Evolutionary conservation across 805 yeast species (phyloP).

Genomic region (Tetrapisispora phaffii): DNA sequence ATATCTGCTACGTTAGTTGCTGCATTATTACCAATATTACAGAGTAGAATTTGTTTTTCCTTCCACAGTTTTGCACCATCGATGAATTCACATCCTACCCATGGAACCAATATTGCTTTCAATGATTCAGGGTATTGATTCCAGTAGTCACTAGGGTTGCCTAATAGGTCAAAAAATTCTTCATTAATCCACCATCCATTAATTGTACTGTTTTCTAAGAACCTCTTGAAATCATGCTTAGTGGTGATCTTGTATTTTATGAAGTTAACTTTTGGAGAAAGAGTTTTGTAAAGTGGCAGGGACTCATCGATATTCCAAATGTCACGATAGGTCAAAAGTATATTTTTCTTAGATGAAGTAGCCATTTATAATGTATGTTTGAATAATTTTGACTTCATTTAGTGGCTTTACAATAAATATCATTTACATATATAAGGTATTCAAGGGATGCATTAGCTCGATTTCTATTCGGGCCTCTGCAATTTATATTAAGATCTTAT

Average conservation of each 20-base stretch:
- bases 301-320: slow-evolving; percentile 33
- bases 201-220: slow-evolving; percentile 35
- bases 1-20: slow-evolving; percentile 67
- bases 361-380: background rate
- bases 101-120: slow-evolving; percentile 43
- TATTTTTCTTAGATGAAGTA: slow-evolving; percentile 15
- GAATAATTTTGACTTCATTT: too few relatives aligned
- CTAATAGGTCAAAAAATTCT: slow-evolving; percentile 37
- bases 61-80: slow-evolving; percentile 36
- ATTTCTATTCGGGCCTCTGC: too few relatives aligned
- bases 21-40: slow-evolving; percentile 52
- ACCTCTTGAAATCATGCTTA: slow-evolving; percentile 33
- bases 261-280: slow-evolving; percentile 34
- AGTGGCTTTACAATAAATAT: too few relatives aligned
- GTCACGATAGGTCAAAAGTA: slow-evolving; percentile 27
- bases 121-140: slow-evolving; percentile 39
- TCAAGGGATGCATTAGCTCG: too few relatives aligned
- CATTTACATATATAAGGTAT: too few relatives aligned
- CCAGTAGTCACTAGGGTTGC: slow-evolving; percentile 38
- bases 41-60: slow-evolving; percentile 41
- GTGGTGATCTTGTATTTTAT: slow-evolving; percentile 35
- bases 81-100: slow-evolving; percentile 52
- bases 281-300: slow-evolving; percentile 35
- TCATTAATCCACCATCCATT: slow-evolving; percentile 48
- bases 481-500: too few relatives aligned